phyloP scores from a whole-genome alignment of 1,284 basidiomycete species.

The Laetiporus sulphureus region DNA sequence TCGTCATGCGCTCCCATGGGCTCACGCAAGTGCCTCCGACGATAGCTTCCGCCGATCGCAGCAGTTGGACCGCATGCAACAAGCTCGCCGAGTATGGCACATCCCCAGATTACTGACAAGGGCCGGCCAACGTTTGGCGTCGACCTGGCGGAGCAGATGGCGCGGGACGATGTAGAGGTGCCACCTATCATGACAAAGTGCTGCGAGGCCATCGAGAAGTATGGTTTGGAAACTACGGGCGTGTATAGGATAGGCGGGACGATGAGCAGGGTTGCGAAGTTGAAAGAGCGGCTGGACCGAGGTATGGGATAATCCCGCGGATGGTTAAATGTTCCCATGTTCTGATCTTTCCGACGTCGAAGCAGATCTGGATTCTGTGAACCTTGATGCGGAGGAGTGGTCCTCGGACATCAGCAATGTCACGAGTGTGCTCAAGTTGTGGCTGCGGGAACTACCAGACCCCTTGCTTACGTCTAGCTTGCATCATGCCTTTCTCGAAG shows the following conservation, averaged over 20 bases:
- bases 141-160: slow-evolving; percentile 88
- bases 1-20: neutral
- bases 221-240: slow-evolving; percentile 81
- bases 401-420: slow-evolving; percentile 94
- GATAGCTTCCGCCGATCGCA: slow-evolving; percentile 9
- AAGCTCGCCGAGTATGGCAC: slow-evolving; percentile 22
- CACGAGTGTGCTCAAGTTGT: slow-evolving; percentile 89
- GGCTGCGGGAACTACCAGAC: slow-evolving; percentile 95
- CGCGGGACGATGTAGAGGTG: slow-evolving; percentile 83
- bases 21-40: slow-evolving; percentile 1
- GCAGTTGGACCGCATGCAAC: slow-evolving; percentile 12
- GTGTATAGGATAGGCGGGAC: slow-evolving; percentile 95
- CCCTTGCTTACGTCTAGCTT: slow-evolving; percentile 83
- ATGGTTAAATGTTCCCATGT: neutral
- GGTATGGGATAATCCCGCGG: slow-evolving; percentile 36
- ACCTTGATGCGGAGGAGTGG: slow-evolving; percentile 88
- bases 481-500: slow-evolving; percentile 92
- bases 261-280: slow-evolving; percentile 78
- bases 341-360: neutral
- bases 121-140: slow-evolving; percentile 83
- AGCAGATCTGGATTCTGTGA: slow-evolving; percentile 78
- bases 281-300: slow-evolving; percentile 84
- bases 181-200: slow-evolving; percentile 89
- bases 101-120: slow-evolving; percentile 48
- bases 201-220: slow-evolving; percentile 85